Evolutionary conservation across 2,329 filamentous ascomycete genomes (phyloP), one percentile per base, ranked within the genome.

Genomic region (Botryotinia calthae): DNA sequence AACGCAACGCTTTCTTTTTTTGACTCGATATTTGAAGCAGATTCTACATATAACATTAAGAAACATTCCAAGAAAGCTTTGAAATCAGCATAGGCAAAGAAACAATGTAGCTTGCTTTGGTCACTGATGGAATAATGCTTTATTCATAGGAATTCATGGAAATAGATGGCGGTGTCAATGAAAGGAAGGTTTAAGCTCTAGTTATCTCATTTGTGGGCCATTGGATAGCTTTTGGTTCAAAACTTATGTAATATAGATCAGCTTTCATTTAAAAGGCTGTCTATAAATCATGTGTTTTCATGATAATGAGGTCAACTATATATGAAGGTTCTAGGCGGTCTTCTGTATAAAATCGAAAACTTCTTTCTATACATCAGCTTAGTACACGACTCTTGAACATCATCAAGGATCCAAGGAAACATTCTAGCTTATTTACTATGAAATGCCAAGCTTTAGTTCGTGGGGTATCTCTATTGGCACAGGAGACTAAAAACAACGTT

Each of bases 31-130:
- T 71, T 71, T 44, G 70, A 71, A 4, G 34, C 37, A 10, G 16
- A n/a, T 4, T 71, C 70, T 16, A 66, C 59, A n/a, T 71, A 71
- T 28, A 71, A 71, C n/a, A 66, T 22, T n/a, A 71, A 71, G 18
- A 44, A 51, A 56, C 12, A 5, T 1, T 31, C n/a, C 1, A 42
- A 22, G 37, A 18, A 31, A 20, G 18, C 34, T 56, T 42, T 42
- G 3, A 6, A 56, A 31, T 58, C 20, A 37, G 40, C 16, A 46
- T 34, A 70, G 28, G 28, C 2, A 14, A 14, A 31, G 20, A 25
- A 54, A 20, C 3, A 9, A 56, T 31, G 10, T 42, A 25, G 2
- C 10, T 31, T 58, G 22, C 40, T 37, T 22, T 42, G 16, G 16
- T 56, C 1, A 54, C 2, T 42, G 18, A 4, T 20, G 25, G 22